Evolutionary conservation across 441 rosid genomes (phyloP), one percentile per base, ranked within the genome.

Genomic region (Eugenia klotzschiana): DNA sequence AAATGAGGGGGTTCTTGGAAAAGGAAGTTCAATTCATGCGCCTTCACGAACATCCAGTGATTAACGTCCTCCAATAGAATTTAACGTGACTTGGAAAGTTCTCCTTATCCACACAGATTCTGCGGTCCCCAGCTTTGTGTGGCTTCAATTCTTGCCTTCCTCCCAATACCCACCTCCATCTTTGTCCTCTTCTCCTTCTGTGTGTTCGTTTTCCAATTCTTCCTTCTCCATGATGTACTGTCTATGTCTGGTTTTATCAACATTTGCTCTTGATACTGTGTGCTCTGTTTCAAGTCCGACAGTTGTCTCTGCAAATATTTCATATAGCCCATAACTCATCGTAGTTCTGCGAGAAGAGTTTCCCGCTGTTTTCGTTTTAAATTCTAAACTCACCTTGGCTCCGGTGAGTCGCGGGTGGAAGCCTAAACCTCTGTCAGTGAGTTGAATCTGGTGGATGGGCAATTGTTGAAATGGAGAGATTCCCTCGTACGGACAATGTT

Each of bases 401-500:
- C 37, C 77, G 25, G 77, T 9, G 25, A 33, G 25, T 69, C 15
- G 2, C 25, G 25, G 77, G 25, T 33, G 46, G 77, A 20, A 64
- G n/a, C 77, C 46, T 33, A 69, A 69, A 37, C 77, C 77, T 49
- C 1, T 69, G 77, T 69, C 46, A 14, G 73, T 57, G 40, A 82
- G 51, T n/a, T 41, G 46, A 52, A 46, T 49, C 18, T 11, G 26
- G 50, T 27, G 46, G 53, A 29, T 60, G 51, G 50, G 16, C 58
- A 29, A n/a, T 26, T 43, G 12, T 18, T 52, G 57, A 82, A 82
- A 89, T 90, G 93, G 91, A 88, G 83, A 86, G 84, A 33, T 85
- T 88, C 82, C 85, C 90, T 72, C 85, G 83, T 20, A 84, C 87
- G 83, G 91, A 91, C 20, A 87, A 51, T 51, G 73, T 88, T 86